Evolutionary conservation across 2,329 filamentous ascomycete genomes (phyloP), one percentile per base, ranked within the genome.

Genomic region (Fusarium sp.): DNA sequence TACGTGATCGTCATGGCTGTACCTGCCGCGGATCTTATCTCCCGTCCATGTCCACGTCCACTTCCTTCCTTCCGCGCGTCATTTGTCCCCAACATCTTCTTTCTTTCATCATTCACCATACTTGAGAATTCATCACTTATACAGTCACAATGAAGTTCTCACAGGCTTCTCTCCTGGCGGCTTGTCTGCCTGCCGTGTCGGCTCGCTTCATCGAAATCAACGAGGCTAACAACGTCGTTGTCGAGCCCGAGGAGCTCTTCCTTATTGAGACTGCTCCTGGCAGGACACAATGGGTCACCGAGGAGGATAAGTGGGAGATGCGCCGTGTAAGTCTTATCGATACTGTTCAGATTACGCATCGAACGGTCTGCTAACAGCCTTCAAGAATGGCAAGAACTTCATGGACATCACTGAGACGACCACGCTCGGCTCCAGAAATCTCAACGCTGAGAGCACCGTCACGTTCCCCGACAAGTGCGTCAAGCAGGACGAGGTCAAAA

Each of bases 221-320:
- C 69, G 87, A 90, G 73, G 76, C 71, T 61, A 80, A 88, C 73
- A 83, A 83, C 68, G 80, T 88, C 67, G 80, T 85, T 61, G 82
- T 88, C 59, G 79, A 84, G 43, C 70, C 71, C 48, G 72, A 75
- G 34, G 75, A 78, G 65, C 70, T 72, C 73, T 96, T 87, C 79
- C 85, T 97, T 48, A 90, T 99, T 69, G 94, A 98, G 83, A 85
- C 96, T 27, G 87, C 88, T n/a, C 93, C 93, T 5, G 93, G 92
- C 59, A 87, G 95, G 78, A 94, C 90, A 25, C 84, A 87, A 85
- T 96, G 93, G 92, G 91, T 98, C 32, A 97, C 93, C 0, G 95
- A 98, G 76, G 93, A 97, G 37, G 90, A 98, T 83, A 99, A 98
- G 82, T 98, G 95, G 94, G 90, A 91, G 80, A 83, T 98, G 69